Base-by-base conservation (phyloP, 2,329 filamentous ascomycete genomes). In the Zasmidium angulare region DNA sequence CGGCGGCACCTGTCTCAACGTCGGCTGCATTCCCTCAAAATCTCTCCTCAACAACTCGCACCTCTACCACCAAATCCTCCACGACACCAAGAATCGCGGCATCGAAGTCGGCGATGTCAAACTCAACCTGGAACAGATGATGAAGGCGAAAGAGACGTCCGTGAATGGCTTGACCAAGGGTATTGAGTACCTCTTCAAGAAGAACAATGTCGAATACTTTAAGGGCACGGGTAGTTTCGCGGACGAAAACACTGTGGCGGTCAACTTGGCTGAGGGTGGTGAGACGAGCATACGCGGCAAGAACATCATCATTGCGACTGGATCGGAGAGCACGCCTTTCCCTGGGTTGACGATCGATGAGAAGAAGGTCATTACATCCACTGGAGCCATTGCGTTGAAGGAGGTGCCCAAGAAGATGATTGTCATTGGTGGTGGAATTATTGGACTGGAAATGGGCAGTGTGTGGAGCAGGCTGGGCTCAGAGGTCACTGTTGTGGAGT, bases 1-100 rank as follows among this genome's bases (percentile, higher is more conserved):
- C 71, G 95, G 95, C 73, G 95, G 95, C 76, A 99, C 95, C 73
- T 99, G 95, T 83, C 82, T 99, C 73, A 99, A 99, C 78, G 95
- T 99, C 74, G 95, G 95, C 81, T 99, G 95, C 82, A 99, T 99
- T 76, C 95, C 95, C 68, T 99, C 95, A 67, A 99, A 99, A 82
- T 97, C 95, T 64, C 91, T 99, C 69, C 90, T 99, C 78, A 99
- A 98, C 88, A 99, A 98, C 85, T 97, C 95, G 71, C 92, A 97
- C 78, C 86, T 99, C 63, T 98, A 98, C 84, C 93, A 98, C 83
- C 89, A 93, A 80, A 89, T 97, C 74, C 86, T 96, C 63, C 64
- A 99, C 82, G 95, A 99, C 82, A 93, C 92, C 68, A 96, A 97
- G 82, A 87, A 90, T 79, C 91, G 95, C 76, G 95, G 95, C 76